Percentiles rank a stretch among this genome's conserved stretches.
These are phyloP conservation scores for Acaromyces ingoldii DNA, from an alignment of 1,284 basidiomycete species.

Conservation along the genomic window DNA sequence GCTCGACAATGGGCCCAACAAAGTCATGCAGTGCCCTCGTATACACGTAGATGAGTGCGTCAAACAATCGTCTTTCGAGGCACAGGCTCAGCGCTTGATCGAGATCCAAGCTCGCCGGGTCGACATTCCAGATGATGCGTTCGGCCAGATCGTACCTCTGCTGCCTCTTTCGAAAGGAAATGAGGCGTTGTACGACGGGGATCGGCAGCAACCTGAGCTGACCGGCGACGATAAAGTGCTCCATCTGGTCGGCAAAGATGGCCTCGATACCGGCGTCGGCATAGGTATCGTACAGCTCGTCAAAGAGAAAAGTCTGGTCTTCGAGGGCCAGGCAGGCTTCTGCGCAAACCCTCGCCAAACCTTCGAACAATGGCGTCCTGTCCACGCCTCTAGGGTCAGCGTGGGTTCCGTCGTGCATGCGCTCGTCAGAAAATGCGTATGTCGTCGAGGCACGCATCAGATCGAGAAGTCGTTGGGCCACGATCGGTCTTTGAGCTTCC, in stretches of 20 bases:
- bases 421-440: slow-evolving; percentile 90
- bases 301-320: slow-evolving; percentile 80
- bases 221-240: slow-evolving; percentile 74
- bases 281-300: slow-evolving; percentile 86
- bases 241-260: slow-evolving; percentile 81
- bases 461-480: slow-evolving; percentile 72
- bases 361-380: slow-evolving; percentile 81
- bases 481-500: slow-evolving; percentile 60
- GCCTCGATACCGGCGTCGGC: slow-evolving; percentile 74
- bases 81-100: slow-evolving; percentile 87
- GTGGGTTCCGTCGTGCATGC: slow-evolving; percentile 84
- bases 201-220: slow-evolving; percentile 67
- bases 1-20: slow-evolving; percentile 78
- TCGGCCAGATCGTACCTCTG: slow-evolving; percentile 73
- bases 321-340: slow-evolving; percentile 74
- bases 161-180: slow-evolving; percentile 71
- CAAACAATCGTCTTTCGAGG: slow-evolving; percentile 75
- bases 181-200: slow-evolving; percentile 79
- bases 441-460: slow-evolving; percentile 80
- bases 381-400: slow-evolving; percentile 77
- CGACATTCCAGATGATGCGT: slow-evolving; percentile 89
- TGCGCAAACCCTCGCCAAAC: slow-evolving; percentile 73
- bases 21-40: slow-evolving; percentile 82
- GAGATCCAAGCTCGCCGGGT: slow-evolving; percentile 83
- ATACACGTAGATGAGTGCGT: slow-evolving; percentile 90